Conservation (phyloP, 1,139 yeast species). For the Taphrina flavorubra region DNA sequence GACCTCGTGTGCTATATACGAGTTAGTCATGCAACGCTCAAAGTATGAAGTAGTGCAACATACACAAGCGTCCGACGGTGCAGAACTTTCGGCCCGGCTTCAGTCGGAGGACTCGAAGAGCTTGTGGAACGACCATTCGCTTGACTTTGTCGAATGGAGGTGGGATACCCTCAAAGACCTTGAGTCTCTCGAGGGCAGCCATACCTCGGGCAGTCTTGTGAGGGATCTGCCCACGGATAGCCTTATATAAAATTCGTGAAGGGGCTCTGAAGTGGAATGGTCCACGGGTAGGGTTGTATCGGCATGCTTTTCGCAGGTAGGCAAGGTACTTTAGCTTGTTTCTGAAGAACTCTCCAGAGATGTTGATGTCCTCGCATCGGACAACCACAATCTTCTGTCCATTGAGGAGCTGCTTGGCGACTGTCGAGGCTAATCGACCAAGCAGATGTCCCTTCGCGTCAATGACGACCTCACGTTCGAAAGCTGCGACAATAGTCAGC, state of each 20-base stretch:
- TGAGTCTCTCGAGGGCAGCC: slow-evolving; percentile 99
- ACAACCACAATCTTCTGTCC: slow-evolving; percentile 98
- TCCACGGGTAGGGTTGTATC: slow-evolving; percentile 98
- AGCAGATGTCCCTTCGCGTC: slow-evolving; percentile 78
- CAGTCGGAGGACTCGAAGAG: slow-evolving; percentile 98
- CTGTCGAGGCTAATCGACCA: slow-evolving; percentile 99
- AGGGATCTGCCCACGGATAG: slow-evolving; percentile 98
- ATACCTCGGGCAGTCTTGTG: slow-evolving; percentile 99
- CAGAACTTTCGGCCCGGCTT: slow-evolving; percentile 99
- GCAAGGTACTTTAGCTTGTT: slow-evolving; percentile 98
- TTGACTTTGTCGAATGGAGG: slow-evolving; percentile 99
- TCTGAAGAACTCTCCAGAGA: slow-evolving; percentile 99
- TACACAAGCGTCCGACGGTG: slow-evolving; percentile 92
- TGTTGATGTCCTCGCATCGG: slow-evolving; percentile 93
- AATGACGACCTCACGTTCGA: slow-evolving; percentile 43
- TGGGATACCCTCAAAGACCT: slow-evolving; percentile 99
- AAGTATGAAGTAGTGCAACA: slow-evolving; percentile 57
- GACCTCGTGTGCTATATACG: slow-evolving; percentile 63
- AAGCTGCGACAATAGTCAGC: slow-evolving; percentile 42
- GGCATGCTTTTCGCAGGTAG: slow-evolving; percentile 98
- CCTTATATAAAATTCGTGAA: slow-evolving; percentile 99
- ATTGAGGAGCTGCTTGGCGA: slow-evolving; percentile 97
- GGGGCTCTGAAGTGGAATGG: slow-evolving; percentile 99
- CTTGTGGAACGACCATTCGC: slow-evolving; percentile 99
- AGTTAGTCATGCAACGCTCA: too few species aligned